Evolutionary conservation across 495 filamentous ascomycete species (phyloP).

Genomic region (Trichoderma reesei): DNA sequence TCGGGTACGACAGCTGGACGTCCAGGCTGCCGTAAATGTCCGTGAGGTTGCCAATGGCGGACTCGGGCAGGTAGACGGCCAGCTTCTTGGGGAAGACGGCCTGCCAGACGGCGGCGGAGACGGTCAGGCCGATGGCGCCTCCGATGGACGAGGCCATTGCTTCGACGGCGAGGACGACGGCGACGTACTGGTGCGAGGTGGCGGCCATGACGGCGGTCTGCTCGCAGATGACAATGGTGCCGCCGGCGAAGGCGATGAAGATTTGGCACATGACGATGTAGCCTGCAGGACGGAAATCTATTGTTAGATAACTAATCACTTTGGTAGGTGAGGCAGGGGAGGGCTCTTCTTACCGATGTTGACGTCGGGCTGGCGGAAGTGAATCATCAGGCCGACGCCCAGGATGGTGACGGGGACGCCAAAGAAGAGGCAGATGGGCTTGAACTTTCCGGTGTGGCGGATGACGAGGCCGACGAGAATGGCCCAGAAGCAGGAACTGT

Average conservation of each 20-base stretch:
- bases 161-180: slow-evolving; percentile 54
- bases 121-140: slow-evolving; percentile 50
- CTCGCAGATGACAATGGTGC: slow-evolving; percentile 47
- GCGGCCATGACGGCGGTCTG: slow-evolving; percentile 62
- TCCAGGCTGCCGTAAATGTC: slow-evolving; percentile 44
- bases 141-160: slow-evolving; percentile 54
- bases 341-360: slow-evolving; percentile 29
- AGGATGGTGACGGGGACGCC: slow-evolving; percentile 55
- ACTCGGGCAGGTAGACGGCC: slow-evolving; percentile 45
- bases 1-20: slow-evolving; percentile 42
- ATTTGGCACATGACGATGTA: slow-evolving; percentile 72
- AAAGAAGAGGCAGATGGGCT: slow-evolving; percentile 52
- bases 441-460: slow-evolving; percentile 46
- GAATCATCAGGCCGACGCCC: slow-evolving; percentile 65
- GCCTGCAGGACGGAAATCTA: slow-evolving; percentile 14
- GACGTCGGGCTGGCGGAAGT: slow-evolving; percentile 51
- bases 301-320: not conserved
- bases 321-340: not conserved
- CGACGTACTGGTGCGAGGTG: slow-evolving; percentile 54
- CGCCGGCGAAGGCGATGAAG: slow-evolving; percentile 62
- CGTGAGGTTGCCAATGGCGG: slow-evolving; percentile 31
- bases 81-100: slow-evolving; percentile 47
- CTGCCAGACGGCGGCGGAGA: slow-evolving; percentile 60
- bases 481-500: slow-evolving; percentile 47
- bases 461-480: slow-evolving; percentile 47